Conservation (phyloP, 2,329 filamentous ascomycete species). For the Aspergillus versicolor region DNA sequence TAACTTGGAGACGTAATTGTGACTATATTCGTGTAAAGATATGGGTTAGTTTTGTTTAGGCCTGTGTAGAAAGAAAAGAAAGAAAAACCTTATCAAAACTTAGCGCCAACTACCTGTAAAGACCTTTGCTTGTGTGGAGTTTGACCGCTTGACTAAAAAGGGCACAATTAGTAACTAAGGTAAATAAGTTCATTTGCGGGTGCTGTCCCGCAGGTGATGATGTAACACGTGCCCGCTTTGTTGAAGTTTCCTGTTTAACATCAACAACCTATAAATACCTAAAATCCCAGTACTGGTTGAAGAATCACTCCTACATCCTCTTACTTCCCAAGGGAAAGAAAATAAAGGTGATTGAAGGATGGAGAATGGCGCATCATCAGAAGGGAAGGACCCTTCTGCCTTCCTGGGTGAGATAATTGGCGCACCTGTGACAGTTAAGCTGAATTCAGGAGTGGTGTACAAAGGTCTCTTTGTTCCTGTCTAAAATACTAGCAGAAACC, state of each 20-base stretch:
- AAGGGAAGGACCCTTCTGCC: slow-evolving; percentile 87
- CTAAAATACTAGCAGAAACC: not conserved
- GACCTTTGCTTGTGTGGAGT: not conserved
- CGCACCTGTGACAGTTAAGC: slow-evolving; percentile 89
- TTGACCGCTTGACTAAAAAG: too few relatives aligned
- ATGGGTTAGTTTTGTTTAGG: not conserved
- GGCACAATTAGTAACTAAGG: too few relatives aligned
- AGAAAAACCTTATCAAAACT: not conserved
- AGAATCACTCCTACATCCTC: not conserved
- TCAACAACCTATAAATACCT: not conserved
- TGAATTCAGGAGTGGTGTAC: slow-evolving; percentile 98
- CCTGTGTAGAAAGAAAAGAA: not conserved
- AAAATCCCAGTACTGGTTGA: not conserved
- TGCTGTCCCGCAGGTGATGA: not conserved
- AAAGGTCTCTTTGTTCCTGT: slow-evolving; percentile 63
- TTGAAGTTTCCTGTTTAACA: not conserved
- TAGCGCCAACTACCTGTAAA: not conserved
- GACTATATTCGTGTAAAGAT: not conserved
- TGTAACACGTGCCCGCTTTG: slow-evolving; percentile 1
- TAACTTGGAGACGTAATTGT: not conserved
- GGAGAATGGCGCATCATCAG: slow-evolving; percentile 70
- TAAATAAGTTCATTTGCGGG: not conserved
- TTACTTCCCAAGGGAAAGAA: not conserved
- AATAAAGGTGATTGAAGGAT: slow-evolving; percentile 44
- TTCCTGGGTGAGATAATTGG: slow-evolving; percentile 95